These are phyloP conservation scores for Lophium mytilinum DNA, from an alignment of 495 filamentous ascomycete species.

Conservation along the genomic window DNA sequence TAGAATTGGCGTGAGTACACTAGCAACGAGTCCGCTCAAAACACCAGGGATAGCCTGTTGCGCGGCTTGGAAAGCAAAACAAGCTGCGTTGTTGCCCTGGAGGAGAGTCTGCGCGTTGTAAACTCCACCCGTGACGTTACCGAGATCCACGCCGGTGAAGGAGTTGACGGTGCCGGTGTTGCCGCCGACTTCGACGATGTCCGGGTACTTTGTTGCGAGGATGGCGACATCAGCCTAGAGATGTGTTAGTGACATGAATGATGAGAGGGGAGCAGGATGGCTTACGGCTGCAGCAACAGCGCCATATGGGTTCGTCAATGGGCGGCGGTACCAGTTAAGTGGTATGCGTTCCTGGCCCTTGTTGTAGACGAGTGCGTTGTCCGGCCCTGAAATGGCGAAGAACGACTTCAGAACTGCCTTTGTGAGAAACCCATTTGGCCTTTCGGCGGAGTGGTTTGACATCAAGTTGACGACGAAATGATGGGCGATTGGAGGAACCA, in stretches of 20 bases:
- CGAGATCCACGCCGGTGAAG: slow-evolving; percentile 46
- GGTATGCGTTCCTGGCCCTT: slow-evolving; percentile 36
- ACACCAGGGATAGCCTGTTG: slow-evolving; percentile 8
- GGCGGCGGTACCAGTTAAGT: slow-evolving; percentile 53
- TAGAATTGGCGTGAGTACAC: slow-evolving; percentile 1
- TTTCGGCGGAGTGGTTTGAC: slow-evolving; percentile 28
- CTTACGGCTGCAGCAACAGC: not conserved
- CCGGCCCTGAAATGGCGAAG: not conserved
- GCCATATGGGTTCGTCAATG: slow-evolving; percentile 1
- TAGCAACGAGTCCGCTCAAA: not conserved
- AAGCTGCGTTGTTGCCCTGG: slow-evolving; percentile 23
- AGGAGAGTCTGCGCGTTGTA: slow-evolving; percentile 24
- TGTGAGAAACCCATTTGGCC: slow-evolving; percentile 20
- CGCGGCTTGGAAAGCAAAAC: slow-evolving; percentile 23
- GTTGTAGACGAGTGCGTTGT: slow-evolving; percentile 1
- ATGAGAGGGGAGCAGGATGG: not conserved
- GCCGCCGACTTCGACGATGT: slow-evolving; percentile 42
- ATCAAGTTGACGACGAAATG: slow-evolving; percentile 17
- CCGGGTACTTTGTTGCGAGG: slow-evolving; percentile 22
- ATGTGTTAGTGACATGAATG: not conserved
- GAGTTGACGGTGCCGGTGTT: slow-evolving; percentile 50
- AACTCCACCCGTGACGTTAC: slow-evolving; percentile 42
- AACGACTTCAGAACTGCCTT: slow-evolving; percentile 4
- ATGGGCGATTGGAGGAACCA: slow-evolving; percentile 1
- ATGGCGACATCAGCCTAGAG: slow-evolving; percentile 33